Percentiles rank a stretch among this genome's conserved stretches.
phyloP scores from a whole-genome alignment of 2,329 filamentous ascomycete species.

The Penicillium sclerotiorum region DNA sequence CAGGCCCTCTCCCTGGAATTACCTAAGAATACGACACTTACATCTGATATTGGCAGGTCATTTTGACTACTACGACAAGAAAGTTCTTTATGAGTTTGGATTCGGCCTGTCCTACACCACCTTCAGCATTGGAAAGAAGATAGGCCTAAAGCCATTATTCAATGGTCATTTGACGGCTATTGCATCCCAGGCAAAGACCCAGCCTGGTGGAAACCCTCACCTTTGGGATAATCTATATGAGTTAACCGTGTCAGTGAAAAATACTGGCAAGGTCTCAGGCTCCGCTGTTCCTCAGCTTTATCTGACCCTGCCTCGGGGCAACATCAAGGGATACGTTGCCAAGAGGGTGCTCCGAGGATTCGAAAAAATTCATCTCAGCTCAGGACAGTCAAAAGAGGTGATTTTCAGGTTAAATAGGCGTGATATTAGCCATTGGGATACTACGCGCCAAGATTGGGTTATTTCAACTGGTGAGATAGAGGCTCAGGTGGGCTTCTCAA shows the following conservation, averaged over 20 bases:
- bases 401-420: constrained; percentile 59
- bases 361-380: constrained; percentile 52
- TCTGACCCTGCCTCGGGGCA: background rate
- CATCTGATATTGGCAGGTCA: background rate
- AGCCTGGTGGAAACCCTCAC: background rate
- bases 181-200: background rate
- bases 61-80: background rate
- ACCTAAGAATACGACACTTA: background rate
- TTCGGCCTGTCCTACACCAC: background rate
- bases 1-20: background rate
- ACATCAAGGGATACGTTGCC: background rate
- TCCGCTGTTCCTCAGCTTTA: background rate
- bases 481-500: background rate
- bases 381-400: constrained; percentile 46
- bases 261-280: background rate
- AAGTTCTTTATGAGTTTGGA: background rate
- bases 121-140: background rate
- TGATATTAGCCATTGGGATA: constrained; percentile 69
- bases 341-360: constrained; percentile 55
- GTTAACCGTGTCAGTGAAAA: background rate
- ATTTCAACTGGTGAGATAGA: background rate
- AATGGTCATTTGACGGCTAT: background rate
- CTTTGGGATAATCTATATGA: background rate
- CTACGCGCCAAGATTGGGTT: constrained; percentile 61
- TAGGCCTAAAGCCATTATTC: background rate